Base-by-base conservation (phyloP, 306 rosid species). In the Senna siamea region DNA sequence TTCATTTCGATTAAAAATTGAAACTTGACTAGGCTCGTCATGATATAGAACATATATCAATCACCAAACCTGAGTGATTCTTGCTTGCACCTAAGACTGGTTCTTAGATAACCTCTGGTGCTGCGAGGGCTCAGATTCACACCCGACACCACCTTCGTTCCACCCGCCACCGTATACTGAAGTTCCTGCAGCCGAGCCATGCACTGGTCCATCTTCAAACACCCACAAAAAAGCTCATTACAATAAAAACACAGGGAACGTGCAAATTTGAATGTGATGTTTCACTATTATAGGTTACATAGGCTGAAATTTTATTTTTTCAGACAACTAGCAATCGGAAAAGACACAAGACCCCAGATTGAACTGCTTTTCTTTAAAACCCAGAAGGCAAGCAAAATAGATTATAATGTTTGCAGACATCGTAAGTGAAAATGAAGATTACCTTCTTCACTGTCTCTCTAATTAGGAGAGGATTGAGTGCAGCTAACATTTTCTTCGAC, bases 61-160 rank as follows among this genome's bases (percentile, higher is more conserved):
- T 26, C 51, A 30, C 13, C 81, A 61, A 34, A 77, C 97, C 96
- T 89, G 11, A 70, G 61, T 64, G 98, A 87, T 77, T 94, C 97
- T 79, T 94, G 97, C 88, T 94, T 94, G 79, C 99, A 94, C 79
- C 93, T 85, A 69, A 94, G 96, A 73, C 97, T 92, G 14, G 99
- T 89, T 76, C 86, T 88, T 26, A 94, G 85, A 77, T 94, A 94
- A 52, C 77, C 82, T 83, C 93, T 83, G 46, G 99, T 94, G 30
- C 97, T 94, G 40, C 97, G 87, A 75, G 99, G 99, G 79, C 99
- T 92, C 22, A 94, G 97, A 76, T 73, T 94, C 32, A 88, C 93
- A 5, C 95, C 96, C 0, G 99, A 88, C 5, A 92, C 85, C 53
- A 87, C 88, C 78, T 94, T 94, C 44, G 78, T 80, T 63, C 99